phyloP scores from a whole-genome alignment of 129 eudicot genomes.

The Escallonia rubra region DNA sequence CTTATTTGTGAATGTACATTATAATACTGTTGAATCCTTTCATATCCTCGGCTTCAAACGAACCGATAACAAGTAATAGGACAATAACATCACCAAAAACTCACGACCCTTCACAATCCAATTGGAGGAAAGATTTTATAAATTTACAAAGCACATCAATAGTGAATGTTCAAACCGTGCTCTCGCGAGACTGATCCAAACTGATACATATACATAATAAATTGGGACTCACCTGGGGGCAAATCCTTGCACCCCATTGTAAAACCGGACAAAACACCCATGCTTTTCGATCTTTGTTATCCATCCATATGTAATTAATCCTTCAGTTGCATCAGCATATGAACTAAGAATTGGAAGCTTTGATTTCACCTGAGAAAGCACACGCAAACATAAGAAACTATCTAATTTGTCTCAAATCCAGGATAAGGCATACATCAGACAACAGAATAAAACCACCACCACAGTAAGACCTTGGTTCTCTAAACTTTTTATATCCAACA shows the following conservation, averaged over 20 bases:
- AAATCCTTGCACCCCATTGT: constrained; percentile 95
- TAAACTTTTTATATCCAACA: no score
- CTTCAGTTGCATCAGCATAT: constrained; percentile 85
- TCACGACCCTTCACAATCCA: no score
- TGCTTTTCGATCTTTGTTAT: constrained; percentile 82
- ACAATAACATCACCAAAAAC: no score
- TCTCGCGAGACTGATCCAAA: not conserved
- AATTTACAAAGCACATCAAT: no score
- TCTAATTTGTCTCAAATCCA: not conserved
- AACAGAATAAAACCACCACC: no score
- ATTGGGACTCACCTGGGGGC: constrained; percentile 61
- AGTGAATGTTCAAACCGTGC: not conserved
- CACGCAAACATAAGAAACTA: not conserved
- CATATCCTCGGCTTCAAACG: no score
- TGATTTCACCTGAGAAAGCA: constrained; percentile 65
- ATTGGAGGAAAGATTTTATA: no score
- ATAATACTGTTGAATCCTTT: no score
- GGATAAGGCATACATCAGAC: no score
- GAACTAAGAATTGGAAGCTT: constrained; percentile 76
- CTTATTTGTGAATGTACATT: no score
- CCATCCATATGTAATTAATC: constrained; percentile 95
- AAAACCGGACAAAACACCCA: constrained; percentile 92
- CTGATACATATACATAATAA: not conserved
- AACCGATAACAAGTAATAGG: no score
- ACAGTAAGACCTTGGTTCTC: no score